These are phyloP conservation scores for Aspergillus bridgeri DNA, from an alignment of 495 filamentous ascomycete species.

Conservation along the genomic window DNA sequence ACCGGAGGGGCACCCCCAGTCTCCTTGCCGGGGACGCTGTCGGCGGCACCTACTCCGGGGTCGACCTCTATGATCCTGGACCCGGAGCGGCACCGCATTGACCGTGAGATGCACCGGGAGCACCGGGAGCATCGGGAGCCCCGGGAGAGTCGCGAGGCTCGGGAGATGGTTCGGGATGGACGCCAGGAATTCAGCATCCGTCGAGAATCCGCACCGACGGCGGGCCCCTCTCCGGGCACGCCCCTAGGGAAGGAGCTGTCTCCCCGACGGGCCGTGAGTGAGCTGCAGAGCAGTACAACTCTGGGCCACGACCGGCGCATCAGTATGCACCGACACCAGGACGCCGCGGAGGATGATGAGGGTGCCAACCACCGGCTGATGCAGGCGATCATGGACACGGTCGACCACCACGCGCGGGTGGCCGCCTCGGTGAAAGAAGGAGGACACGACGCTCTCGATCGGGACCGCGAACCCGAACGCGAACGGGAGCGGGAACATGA, in stretches of 20 bases:
- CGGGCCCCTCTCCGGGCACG: conserved; percentile 13
- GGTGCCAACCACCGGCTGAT: conserved; percentile 45
- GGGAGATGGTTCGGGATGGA: neutral
- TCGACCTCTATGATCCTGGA: conserved; percentile 7
- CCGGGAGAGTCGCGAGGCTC: neutral
- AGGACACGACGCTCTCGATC: conserved; percentile 20
- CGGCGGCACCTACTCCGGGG: conserved; percentile 18
- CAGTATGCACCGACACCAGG: conserved; percentile 16
- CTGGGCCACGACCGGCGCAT: conserved; percentile 19
- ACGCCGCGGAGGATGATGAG: conserved; percentile 36
- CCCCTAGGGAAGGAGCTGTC: conserved; percentile 23
- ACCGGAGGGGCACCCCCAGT: conserved; percentile 1
- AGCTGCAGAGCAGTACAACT: conserved; percentile 29
- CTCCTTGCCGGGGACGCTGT: conserved; percentile 7
- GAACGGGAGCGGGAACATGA: conserved; percentile 31
- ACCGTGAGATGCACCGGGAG: conserved; percentile 15
- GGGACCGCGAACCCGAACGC: conserved; percentile 21
- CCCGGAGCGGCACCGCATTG: conserved; percentile 7
- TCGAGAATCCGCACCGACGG: conserved; percentile 33
- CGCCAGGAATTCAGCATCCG: conserved; percentile 19
- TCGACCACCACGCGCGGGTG: conserved; percentile 39
- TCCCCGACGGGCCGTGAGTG: conserved; percentile 42
- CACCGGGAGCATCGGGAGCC: neutral
- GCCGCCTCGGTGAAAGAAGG: conserved; percentile 34
- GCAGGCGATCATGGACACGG: conserved; percentile 47